Conservation (phyloP, 78 protist genomes). For the Dictyostelium capitatum region DNA sequence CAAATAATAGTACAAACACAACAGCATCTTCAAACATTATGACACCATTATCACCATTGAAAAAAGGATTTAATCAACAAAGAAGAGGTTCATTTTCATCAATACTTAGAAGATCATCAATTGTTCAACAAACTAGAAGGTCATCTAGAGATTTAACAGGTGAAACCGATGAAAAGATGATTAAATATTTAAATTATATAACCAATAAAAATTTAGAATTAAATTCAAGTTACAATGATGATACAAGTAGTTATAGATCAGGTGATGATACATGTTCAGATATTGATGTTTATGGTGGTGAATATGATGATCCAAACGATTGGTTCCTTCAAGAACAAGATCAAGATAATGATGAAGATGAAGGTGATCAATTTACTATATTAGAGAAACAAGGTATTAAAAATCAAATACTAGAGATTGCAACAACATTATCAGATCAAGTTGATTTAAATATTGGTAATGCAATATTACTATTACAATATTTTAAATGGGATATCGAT, state of each 20-base stretch:
- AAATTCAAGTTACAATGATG: background rate
- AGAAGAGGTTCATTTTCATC: slow-evolving; percentile 78
- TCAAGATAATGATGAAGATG: slow-evolving; percentile 24
- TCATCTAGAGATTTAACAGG: slow-evolving; percentile 61
- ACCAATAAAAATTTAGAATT: background rate
- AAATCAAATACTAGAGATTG: slow-evolving; percentile 39
- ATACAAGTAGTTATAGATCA: slow-evolving; percentile 8
- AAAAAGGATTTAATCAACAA: slow-evolving; percentile 20
- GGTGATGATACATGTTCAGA: slow-evolving; percentile 23
- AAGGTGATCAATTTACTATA: slow-evolving; percentile 48
- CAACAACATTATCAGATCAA: slow-evolving; percentile 50
- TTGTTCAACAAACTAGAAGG: slow-evolving; percentile 23
- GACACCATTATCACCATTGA: slow-evolving; percentile 28
- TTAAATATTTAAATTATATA: slow-evolving; percentile 23
- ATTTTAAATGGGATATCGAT: slow-evolving; percentile 76
- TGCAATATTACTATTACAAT: slow-evolving; percentile 40
- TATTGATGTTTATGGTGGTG: slow-evolving; percentile 29
- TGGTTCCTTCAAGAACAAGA: slow-evolving; percentile 69
- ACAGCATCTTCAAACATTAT: too few species aligned
- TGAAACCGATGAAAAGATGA: slow-evolving; percentile 31
- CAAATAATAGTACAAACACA: background rate
- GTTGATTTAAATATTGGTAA: slow-evolving; percentile 39
- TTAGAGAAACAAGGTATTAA: slow-evolving; percentile 49
- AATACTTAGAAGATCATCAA: slow-evolving; percentile 53
- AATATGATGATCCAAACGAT: slow-evolving; percentile 79